A percentile compares a stretch with the other conserved stretches of the same genome.
These are phyloP conservation scores for Teunomyces funiuensis DNA, from an alignment of 805 yeast species.

Conservation along the genomic window DNA sequence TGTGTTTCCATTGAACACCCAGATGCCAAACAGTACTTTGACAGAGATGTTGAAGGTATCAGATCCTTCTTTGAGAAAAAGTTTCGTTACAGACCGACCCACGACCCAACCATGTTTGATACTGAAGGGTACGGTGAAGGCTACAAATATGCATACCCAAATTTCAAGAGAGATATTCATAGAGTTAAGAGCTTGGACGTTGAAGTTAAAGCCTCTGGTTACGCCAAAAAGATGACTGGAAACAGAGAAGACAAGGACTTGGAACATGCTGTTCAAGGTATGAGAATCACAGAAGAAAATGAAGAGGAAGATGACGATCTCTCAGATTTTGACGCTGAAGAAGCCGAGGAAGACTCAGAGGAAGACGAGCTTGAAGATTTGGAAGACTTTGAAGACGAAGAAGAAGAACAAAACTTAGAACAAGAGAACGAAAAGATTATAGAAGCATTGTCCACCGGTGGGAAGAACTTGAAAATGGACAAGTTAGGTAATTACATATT, in stretches of 20 bases:
- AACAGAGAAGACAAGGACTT: constrained; percentile 55
- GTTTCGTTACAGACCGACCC: constrained; percentile 68
- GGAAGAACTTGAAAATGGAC: constrained; percentile 69
- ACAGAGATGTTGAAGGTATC: constrained; percentile 91
- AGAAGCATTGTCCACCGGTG: constrained; percentile 64
- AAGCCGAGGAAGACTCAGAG: constrained; percentile 44
- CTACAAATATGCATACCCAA: constrained; percentile 72
- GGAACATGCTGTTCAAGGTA: constrained; percentile 70
- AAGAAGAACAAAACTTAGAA: constrained; percentile 34
- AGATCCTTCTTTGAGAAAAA: constrained; percentile 78
- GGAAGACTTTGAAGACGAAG: constrained; percentile 34
- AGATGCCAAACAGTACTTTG: constrained; percentile 85
- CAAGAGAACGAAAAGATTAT: constrained; percentile 57
- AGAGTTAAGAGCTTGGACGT: constrained; percentile 73
- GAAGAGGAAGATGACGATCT: constrained; percentile 23
- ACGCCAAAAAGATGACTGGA: constrained; percentile 39
- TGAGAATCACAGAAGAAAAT: constrained; percentile 49
- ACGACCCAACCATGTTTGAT: constrained; percentile 71
- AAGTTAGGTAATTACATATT: constrained; percentile 78
- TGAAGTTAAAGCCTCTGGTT: constrained; percentile 93
- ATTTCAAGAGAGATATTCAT: constrained; percentile 70
- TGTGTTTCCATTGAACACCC: constrained; percentile 90
- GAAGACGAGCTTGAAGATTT: constrained; percentile 35
- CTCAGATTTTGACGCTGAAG: constrained; percentile 23
- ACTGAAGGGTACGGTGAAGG: constrained; percentile 83